phyloP scores from a whole-genome alignment of 176 grass and related monocot species.

The Phoenix dactylifera region DNA sequence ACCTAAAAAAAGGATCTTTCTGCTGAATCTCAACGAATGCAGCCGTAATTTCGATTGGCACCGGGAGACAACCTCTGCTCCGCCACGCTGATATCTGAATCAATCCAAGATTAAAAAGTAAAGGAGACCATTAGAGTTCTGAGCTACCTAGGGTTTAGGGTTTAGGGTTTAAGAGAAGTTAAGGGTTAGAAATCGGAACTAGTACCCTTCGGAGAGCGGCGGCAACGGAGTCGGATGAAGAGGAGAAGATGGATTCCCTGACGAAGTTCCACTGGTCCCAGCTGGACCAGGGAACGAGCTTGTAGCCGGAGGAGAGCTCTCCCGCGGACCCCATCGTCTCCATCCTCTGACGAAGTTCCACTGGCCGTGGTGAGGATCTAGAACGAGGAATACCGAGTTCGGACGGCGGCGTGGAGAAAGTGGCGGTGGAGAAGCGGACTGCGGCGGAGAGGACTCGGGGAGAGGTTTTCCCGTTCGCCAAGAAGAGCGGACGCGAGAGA shows the following conservation, averaged over 20 bases:
- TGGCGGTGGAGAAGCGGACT: too few relatives aligned
- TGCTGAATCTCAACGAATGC: constrained; percentile 67
- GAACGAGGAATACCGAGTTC: too few relatives aligned
- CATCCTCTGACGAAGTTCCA: not conserved
- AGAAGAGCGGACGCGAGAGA: too few relatives aligned
- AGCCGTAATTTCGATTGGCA: constrained; percentile 71
- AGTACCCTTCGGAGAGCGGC: constrained; percentile 57
- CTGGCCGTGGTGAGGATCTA: too few relatives aligned
- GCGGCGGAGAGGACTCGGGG: too few relatives aligned
- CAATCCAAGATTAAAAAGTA: not conserved
- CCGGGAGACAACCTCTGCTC: constrained; percentile 59
- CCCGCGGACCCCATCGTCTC: not conserved
- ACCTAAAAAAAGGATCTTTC: constrained; percentile 82
- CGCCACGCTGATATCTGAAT: constrained; percentile 73
- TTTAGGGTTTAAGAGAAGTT: not conserved
- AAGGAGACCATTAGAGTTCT: not conserved
- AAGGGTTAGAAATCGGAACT: not conserved
- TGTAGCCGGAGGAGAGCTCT: constrained; percentile 43
- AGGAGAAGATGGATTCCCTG: constrained; percentile 62
- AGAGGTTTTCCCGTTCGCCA: too few relatives aligned
- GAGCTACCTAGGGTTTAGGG: not conserved
- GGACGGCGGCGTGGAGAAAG: too few relatives aligned
- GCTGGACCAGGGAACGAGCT: constrained; percentile 87
- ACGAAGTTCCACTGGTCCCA: constrained; percentile 85
- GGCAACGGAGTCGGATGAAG: constrained; percentile 25